Evolutionary conservation across 176 grass and related monocot species (phyloP).

Genomic region (Elaeis guineensis): DNA sequence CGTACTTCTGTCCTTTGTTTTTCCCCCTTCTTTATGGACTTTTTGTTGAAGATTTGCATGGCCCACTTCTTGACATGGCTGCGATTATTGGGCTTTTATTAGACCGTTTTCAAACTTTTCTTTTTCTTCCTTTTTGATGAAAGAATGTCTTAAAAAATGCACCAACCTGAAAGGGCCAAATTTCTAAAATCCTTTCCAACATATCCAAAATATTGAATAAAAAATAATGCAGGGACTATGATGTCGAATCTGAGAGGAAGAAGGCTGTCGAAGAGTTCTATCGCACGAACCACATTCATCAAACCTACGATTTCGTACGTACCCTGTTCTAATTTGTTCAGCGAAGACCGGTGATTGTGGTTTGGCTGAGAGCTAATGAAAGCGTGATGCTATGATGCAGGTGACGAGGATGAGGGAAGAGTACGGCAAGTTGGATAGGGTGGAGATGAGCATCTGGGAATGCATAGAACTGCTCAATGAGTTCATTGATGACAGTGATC

Average conservation of each 20-base stretch:
- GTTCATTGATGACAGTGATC: constrained; percentile 87
- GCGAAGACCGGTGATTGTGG: too few species aligned
- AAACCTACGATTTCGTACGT: constrained; percentile 62
- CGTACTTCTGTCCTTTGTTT: neutral
- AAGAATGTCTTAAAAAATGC: neutral
- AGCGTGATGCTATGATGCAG: constrained; percentile 6
- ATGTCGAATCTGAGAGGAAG: constrained; percentile 62
- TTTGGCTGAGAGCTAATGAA: too few species aligned
- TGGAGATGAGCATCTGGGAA: constrained; percentile 91
- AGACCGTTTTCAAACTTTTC: neutral
- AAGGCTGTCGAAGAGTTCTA: constrained; percentile 89
- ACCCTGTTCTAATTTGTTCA: too few species aligned
- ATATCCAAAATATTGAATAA: too few species aligned
- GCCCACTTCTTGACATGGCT: too few species aligned
- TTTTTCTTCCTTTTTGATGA: too few species aligned
- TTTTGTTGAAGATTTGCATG: neutral
- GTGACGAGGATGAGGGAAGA: constrained; percentile 43
- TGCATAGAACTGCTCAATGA: constrained; percentile 77
- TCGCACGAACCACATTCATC: constrained; percentile 44
- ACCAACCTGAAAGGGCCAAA: neutral
- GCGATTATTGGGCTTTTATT: neutral
- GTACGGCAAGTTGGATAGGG: constrained; percentile 57
- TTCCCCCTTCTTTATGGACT: neutral
- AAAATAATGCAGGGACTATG: constrained; percentile 58
- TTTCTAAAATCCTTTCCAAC: neutral